These are phyloP conservation scores for Gautieria morchelliformis DNA, from an alignment of 768 basidiomycete species.

Conservation along the genomic window DNA sequence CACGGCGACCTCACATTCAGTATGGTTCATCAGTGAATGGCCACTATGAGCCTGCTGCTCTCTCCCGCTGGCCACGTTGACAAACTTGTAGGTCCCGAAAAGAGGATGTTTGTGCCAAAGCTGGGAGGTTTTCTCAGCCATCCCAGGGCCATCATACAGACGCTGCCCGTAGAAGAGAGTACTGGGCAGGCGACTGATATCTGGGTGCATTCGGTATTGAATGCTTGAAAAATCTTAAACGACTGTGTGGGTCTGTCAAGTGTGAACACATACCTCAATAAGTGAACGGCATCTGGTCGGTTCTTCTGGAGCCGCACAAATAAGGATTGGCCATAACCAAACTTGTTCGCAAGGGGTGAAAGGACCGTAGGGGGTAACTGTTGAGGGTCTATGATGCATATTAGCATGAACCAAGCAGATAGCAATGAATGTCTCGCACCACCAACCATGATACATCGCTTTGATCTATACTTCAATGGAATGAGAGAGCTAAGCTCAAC, in stretches of 20 bases:
- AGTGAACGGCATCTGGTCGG: constrained; percentile 74
- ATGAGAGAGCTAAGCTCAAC: constrained; percentile 93
- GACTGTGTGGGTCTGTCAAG: background rate
- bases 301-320: constrained; percentile 86
- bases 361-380: constrained; percentile 94
- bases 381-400: constrained; percentile 51
- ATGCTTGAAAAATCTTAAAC: constrained; percentile 45
- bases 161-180: constrained; percentile 75
- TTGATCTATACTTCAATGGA: constrained; percentile 80
- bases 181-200: constrained; percentile 86
- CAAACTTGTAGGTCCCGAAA: constrained; percentile 85
- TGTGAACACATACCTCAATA: constrained; percentile 57
- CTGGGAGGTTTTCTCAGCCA: constrained; percentile 72
- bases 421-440: constrained; percentile 28
- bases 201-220: constrained; percentile 99
- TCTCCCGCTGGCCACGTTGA: constrained; percentile 60
- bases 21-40: constrained; percentile 66
- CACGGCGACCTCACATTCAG: constrained; percentile 68
- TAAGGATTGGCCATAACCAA: constrained; percentile 80
- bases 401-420: background rate
- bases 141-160: constrained; percentile 79
- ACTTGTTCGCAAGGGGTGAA: constrained; percentile 51
- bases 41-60: constrained; percentile 49
- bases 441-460: constrained; percentile 88
- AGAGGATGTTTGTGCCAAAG: constrained; percentile 76